These are phyloP conservation scores for Penicillium griseofulvum DNA, from an alignment of 2,329 filamentous ascomycete species.

Conservation along the genomic window DNA sequence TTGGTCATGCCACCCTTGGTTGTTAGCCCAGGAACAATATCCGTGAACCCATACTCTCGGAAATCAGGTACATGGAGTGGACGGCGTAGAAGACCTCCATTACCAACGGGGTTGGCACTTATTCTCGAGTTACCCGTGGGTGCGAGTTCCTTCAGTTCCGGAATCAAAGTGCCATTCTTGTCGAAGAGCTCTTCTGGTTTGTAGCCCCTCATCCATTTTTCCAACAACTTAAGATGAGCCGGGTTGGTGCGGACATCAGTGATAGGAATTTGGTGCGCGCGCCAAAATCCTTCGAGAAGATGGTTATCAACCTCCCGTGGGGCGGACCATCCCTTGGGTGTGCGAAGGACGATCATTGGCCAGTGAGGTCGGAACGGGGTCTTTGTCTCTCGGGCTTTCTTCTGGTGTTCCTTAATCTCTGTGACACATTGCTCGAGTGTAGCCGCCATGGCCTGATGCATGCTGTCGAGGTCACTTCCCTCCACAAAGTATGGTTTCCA, in stretches of 20 bases:
- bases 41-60: slow-evolving; percentile 62
- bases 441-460: slow-evolving; percentile 80
- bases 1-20: slow-evolving; percentile 66
- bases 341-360: slow-evolving; percentile 77
- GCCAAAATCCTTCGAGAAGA: slow-evolving; percentile 73
- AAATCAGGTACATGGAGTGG: slow-evolving; percentile 70
- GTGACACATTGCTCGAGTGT: slow-evolving; percentile 70
- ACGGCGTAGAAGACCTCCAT: slow-evolving; percentile 66
- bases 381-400: slow-evolving; percentile 67
- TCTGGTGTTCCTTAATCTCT: slow-evolving; percentile 68
- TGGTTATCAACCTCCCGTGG: slow-evolving; percentile 70
- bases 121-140: slow-evolving; percentile 67
- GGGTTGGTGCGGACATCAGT: slow-evolving; percentile 66
- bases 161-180: slow-evolving; percentile 60
- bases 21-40: slow-evolving; percentile 60
- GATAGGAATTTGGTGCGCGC: slow-evolving; percentile 74
- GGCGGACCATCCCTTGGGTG: slow-evolving; percentile 77
- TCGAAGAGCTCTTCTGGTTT: slow-evolving; percentile 70
- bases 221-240: slow-evolving; percentile 64
- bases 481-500: slow-evolving; percentile 80
- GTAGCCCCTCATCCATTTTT: slow-evolving; percentile 75
- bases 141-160: slow-evolving; percentile 62
- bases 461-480: slow-evolving; percentile 67
- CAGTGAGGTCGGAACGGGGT: slow-evolving; percentile 69
- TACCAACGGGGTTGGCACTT: slow-evolving; percentile 73